Conservation (phyloP, 306 rosid genomes). For the Glycine soja region DNA sequence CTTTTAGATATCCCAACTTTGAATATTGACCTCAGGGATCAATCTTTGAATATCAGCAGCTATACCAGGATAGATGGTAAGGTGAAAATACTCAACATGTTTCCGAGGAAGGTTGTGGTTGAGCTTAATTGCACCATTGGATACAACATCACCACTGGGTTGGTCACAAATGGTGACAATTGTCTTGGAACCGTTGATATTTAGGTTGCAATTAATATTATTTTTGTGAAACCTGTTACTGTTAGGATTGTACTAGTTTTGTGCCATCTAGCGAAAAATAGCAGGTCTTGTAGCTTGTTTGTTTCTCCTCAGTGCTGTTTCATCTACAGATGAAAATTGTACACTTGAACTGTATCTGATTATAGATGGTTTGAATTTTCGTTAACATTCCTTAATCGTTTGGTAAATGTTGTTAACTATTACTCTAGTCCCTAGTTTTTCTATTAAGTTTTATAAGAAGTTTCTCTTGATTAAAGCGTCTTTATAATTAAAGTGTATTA, state of each 20-base stretch:
- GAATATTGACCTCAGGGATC: not conserved
- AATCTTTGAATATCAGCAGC: constrained; percentile 45
- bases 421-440: not conserved
- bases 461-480: not conserved
- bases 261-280: not conserved
- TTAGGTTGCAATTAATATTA: constrained; percentile 26
- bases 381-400: not conserved
- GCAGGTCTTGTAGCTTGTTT: not conserved
- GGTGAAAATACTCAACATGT: constrained; percentile 47
- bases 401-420: not conserved
- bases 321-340: not conserved
- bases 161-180: not conserved
- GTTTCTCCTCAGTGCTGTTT: too few relatives aligned
- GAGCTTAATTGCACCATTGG: constrained; percentile 48
- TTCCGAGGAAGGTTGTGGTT: constrained; percentile 38
- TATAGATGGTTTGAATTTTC: not conserved
- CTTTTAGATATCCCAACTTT: not conserved
- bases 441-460: not conserved
- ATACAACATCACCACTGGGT: constrained; percentile 31
- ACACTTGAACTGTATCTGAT: not conserved
- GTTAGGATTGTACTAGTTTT: not conserved
- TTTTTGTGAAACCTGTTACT: not conserved
- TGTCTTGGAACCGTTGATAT: constrained; percentile 29
- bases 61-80: constrained; percentile 41
- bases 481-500: too few relatives aligned